Percentiles rank a stretch among this genome's conserved stretches.
Evolutionary conservation across 352 stramenopile genomes (phyloP).

Genomic region (Aphanomyces euteiches): DNA sequence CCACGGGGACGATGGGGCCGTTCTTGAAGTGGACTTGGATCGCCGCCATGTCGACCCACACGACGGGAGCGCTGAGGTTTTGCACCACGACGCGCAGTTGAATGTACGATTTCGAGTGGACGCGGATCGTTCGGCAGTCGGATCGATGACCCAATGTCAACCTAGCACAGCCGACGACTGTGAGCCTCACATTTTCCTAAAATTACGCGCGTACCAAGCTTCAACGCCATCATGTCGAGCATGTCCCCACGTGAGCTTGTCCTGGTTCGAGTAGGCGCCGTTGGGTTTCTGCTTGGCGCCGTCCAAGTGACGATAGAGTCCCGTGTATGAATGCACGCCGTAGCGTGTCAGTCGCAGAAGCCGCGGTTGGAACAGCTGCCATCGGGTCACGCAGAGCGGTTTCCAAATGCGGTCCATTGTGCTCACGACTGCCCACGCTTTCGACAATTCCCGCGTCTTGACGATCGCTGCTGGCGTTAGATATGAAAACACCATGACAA

Average conservation of each 20-base stretch:
- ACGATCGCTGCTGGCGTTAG: conserved; percentile 19
- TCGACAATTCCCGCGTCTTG: conserved; percentile 17
- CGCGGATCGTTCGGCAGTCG: conserved; percentile 52
- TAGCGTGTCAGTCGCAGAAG: conserved; percentile 25
- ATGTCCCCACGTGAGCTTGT: conserved; percentile 67
- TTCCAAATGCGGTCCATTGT: conserved; percentile 15
- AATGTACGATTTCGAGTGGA: conserved; percentile 41
- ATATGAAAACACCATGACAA: conserved; percentile 21
- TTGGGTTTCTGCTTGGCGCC: conserved; percentile 51
- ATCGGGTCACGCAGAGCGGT: not conserved
- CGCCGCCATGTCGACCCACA: conserved; percentile 59
- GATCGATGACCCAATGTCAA: conserved; percentile 64
- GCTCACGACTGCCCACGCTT: conserved; percentile 18
- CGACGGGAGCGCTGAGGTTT: conserved; percentile 50
- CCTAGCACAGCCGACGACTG: conserved; percentile 17
- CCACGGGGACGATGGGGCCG: conserved; percentile 45
- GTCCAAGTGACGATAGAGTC: conserved; percentile 63
- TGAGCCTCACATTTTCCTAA: not conserved
- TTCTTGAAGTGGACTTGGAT: conserved; percentile 71
- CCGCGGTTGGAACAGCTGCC: conserved; percentile 4
- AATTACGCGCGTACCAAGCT: conserved; percentile 37
- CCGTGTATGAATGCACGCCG: conserved; percentile 47
- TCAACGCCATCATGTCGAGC: conserved; percentile 59
- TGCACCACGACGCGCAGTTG: conserved; percentile 68
- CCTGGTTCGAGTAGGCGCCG: conserved; percentile 57